Evolutionary conservation across 371 early-diverging fungal species (phyloP), one percentile per base, ranked within the genome.

Genomic region (Phascolomyces articulosus): DNA sequence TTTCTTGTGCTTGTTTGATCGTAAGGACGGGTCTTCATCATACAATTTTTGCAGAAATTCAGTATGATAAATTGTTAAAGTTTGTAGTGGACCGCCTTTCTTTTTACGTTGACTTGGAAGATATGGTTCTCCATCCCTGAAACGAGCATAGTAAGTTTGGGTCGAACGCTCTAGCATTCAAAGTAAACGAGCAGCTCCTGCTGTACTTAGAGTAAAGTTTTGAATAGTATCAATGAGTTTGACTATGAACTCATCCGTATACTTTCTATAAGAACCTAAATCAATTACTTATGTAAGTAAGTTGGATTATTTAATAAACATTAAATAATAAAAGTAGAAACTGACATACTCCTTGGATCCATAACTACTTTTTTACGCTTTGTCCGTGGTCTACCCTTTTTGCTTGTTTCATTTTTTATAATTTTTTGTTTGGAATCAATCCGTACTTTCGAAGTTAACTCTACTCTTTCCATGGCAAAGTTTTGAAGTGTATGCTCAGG

Each of bases 1-100:
- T n/a, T 7, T 28, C 26, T 40, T 54, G 26, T 20, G 67, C 67
- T 57, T 66, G 56, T 20, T 20, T 23, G 18, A 66, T 23, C 21
- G 62, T 66, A 23, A 59, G 38, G 23, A 28, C 7, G 60, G 27
- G 13, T 44, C 15, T 15, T 40, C 23, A 18, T 65, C 56, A 31
- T 49, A 64, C 6, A 47, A 21, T 2, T 44, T 11, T 21, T 40
- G 16, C 47, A 64, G 31, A 27, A 28, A 27, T 16, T 10, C 21
- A 15, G 57, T 57, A 28, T 64, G 64, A 13, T 64, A 6, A 7
- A 56, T 20, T 7, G 6, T 20, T 24, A 51, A 51, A 2, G 24
- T 24, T 18, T 21, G 23, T 18, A 13, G 7, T 24, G 6, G 51
- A 23, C 26, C 23, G 1, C 51, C 24, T 23, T 20, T 11, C 23